Evolutionary conservation across 305 asterid species (phyloP).

Genomic region (Ajuga reptans): DNA sequence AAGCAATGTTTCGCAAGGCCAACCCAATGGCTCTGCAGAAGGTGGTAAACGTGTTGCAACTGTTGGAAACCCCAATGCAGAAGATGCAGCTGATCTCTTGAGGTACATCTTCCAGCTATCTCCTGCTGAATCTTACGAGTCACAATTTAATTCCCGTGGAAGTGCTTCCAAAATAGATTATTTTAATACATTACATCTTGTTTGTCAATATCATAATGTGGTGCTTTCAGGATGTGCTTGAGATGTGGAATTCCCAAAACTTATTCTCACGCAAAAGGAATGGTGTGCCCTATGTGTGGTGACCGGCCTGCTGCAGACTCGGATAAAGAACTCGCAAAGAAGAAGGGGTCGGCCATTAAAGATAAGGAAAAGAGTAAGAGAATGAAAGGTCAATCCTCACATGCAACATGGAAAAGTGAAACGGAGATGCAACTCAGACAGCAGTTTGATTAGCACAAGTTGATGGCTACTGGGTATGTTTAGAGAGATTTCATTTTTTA

Average conservation of each 20-base stretch:
- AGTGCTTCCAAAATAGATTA: background rate
- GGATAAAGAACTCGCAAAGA: constrained; percentile 49
- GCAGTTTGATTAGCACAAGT: constrained; percentile 64
- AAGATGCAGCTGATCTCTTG: constrained; percentile 75
- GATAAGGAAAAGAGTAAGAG: constrained; percentile 90
- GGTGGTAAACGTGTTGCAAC: constrained; percentile 54
- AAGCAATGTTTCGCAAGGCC: constrained; percentile 30
- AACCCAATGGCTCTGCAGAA: constrained; percentile 28
- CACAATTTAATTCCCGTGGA: background rate
- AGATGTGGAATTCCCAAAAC: constrained; percentile 83
- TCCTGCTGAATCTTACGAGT: background rate
- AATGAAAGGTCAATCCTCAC: constrained; percentile 94
- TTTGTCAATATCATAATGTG: background rate
- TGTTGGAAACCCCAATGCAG: constrained; percentile 54
- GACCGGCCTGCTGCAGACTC: constrained; percentile 51
- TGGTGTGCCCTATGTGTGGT: constrained; percentile 72
- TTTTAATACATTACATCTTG: too few species aligned
- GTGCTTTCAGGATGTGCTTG: constrained; percentile 61
- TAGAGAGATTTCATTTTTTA: background rate
- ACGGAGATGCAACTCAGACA: constrained; percentile 94
- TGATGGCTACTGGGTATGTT: background rate
- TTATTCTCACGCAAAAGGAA: constrained; percentile 51
- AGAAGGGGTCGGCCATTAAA: constrained; percentile 62
- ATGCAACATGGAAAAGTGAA: constrained; percentile 91
- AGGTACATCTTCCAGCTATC: constrained; percentile 39